phyloP scores from a whole-genome alignment of 306 rosid genomes.

The Vigna reflexopilosa region DNA sequence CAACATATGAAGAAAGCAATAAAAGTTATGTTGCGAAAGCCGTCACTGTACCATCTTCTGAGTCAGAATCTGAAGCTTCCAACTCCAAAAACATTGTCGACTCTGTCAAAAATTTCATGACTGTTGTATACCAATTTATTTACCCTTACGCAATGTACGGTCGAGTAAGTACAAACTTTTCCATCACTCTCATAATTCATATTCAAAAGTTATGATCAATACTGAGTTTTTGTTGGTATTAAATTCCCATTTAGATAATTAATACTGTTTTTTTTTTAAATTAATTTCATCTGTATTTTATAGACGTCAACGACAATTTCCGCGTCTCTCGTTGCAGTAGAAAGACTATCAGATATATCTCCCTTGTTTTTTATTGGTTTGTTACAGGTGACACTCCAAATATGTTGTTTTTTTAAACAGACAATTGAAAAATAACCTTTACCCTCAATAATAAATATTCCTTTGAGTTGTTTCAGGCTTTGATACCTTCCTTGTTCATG shows the following conservation, averaged over 20 bases:
- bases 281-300: not conserved
- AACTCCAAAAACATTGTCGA: conserved; percentile 41
- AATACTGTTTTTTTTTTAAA: not conserved
- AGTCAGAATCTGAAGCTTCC: conserved; percentile 56
- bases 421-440: not conserved
- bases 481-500: conserved; percentile 54
- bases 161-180: conserved; percentile 56
- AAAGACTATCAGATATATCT: too few relatives aligned
- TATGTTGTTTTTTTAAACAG: not conserved
- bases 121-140: conserved; percentile 56
- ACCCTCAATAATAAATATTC: not conserved
- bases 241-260: not conserved
- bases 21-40: conserved; percentile 35
- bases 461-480: conserved; percentile 63
- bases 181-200: not conserved
- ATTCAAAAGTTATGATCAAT: not conserved
- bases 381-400: not conserved
- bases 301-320: not conserved
- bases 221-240: not conserved
- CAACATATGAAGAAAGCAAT: not conserved
- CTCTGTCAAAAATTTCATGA: conserved; percentile 1
- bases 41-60: conserved; percentile 58
- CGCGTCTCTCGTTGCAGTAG: not conserved
- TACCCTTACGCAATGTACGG: conserved; percentile 73
- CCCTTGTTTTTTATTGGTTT: too few relatives aligned